A percentile compares a stretch with the other conserved stretches of the same genome.
Evolutionary conservation across 2,329 filamentous ascomycete species (phyloP).

Genomic region (Aspergillus sp.): DNA sequence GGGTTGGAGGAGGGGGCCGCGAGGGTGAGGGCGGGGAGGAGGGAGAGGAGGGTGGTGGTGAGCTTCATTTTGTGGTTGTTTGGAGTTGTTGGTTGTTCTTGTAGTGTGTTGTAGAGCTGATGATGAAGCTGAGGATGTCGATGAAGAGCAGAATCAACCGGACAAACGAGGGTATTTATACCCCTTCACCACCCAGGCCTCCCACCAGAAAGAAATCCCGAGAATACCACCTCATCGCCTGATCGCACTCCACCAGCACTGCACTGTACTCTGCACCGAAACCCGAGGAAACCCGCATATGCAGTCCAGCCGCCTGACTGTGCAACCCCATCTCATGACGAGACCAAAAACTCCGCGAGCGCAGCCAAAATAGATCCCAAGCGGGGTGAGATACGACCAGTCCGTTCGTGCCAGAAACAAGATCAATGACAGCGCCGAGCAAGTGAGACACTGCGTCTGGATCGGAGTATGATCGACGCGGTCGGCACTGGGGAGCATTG

Average conservation of each 20-base stretch:
- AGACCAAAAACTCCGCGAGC: not conserved
- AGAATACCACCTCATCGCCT: not conserved
- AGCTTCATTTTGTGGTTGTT: slow-evolving; percentile 32
- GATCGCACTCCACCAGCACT: not conserved
- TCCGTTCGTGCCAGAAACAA: not conserved
- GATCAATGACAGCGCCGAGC: not conserved
- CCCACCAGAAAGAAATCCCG: not conserved
- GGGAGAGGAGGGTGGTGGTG: slow-evolving; percentile 24
- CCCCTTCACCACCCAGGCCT: not conserved
- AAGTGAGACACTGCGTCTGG: slow-evolving; percentile 8
- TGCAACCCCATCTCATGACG: not conserved
- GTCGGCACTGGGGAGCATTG: too few relatives aligned
- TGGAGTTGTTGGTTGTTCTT: not conserved
- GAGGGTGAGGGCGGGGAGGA: slow-evolving; percentile 29
- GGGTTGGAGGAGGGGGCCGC: slow-evolving; percentile 29
- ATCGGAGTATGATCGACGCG: slow-evolving; percentile 1
- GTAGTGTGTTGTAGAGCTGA: not conserved
- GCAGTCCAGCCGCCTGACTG: not conserved
- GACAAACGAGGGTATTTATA: slow-evolving; percentile 4
- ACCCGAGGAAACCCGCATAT: not conserved
- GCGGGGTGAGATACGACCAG: not conserved
- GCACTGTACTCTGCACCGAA: not conserved
- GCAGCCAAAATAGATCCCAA: not conserved
- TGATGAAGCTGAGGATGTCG: not conserved
- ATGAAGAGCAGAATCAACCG: not conserved